Evolutionary conservation across 2,329 filamentous ascomycete species (phyloP).

Genomic region (Penicillium sp.): DNA sequence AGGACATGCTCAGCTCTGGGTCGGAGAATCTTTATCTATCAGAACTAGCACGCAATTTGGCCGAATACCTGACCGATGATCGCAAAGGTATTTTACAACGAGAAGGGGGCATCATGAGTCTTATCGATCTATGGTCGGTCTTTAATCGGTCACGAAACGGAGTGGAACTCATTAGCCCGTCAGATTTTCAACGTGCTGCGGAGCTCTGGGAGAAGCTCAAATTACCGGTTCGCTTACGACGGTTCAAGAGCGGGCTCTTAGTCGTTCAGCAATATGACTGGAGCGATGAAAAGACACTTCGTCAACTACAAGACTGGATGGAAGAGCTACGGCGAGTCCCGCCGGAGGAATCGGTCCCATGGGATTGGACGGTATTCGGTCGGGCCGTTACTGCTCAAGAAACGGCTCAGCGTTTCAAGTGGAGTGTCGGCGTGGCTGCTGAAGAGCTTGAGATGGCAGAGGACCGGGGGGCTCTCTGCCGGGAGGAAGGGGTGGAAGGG

Average conservation of each 20-base stretch:
- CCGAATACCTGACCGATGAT: slow-evolving; percentile 88
- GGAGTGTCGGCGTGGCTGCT: slow-evolving; percentile 93
- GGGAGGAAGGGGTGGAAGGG: slow-evolving; percentile 89
- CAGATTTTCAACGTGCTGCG: slow-evolving; percentile 88
- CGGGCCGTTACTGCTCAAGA: slow-evolving; percentile 88
- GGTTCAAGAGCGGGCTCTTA: slow-evolving; percentile 90
- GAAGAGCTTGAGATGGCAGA: slow-evolving; percentile 98
- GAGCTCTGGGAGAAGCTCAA: slow-evolving; percentile 83
- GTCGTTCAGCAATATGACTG: slow-evolving; percentile 87
- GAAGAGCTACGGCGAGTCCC: slow-evolving; percentile 67
- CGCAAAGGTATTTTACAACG: slow-evolving; percentile 72
- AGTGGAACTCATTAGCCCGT: slow-evolving; percentile 88
- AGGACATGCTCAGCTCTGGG: slow-evolving; percentile 83
- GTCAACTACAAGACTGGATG: slow-evolving; percentile 74
- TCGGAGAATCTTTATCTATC: slow-evolving; percentile 86
- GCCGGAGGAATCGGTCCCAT: slow-evolving; percentile 64
- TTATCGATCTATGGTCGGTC: slow-evolving; percentile 90
- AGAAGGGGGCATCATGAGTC: slow-evolving; percentile 82
- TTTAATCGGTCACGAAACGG: slow-evolving; percentile 93
- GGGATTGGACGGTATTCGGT: slow-evolving; percentile 78
- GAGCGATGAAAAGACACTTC: slow-evolving; percentile 87
- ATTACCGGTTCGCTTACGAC: slow-evolving; percentile 80
- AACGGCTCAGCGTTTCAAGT: slow-evolving; percentile 84
- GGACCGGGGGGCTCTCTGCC: slow-evolving; percentile 80
- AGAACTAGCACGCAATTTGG: slow-evolving; percentile 78